phyloP scores from a whole-genome alignment of 2,329 filamentous ascomycete genomes.

The Zalaria sp. region DNA sequence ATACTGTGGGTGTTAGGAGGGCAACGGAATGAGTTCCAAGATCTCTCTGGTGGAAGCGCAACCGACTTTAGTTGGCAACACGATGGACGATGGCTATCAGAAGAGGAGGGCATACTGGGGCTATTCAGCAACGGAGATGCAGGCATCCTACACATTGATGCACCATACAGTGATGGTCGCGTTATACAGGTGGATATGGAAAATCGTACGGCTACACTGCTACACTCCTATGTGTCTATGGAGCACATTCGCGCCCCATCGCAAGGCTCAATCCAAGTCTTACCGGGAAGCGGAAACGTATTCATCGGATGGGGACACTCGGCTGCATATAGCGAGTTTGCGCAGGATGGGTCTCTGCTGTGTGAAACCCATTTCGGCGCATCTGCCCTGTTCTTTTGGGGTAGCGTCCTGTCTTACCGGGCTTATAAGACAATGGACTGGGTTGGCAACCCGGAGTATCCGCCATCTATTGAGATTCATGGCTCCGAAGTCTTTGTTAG shows the following conservation, averaged over 20 bases:
- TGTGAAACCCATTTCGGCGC: constrained; percentile 29
- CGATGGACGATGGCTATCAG: constrained; percentile 25
- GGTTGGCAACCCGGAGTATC: constrained; percentile 11
- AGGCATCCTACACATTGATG: constrained; percentile 23
- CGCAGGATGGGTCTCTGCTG: constrained; percentile 23
- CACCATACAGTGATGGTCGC: constrained; percentile 23
- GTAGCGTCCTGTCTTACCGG: constrained; percentile 22
- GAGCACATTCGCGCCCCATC: constrained; percentile 29
- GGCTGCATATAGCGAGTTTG: constrained; percentile 35
- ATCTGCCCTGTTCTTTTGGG: constrained; percentile 15
- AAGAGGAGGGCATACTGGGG: constrained; percentile 9
- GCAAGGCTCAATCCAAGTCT: constrained; percentile 37
- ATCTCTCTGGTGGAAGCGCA: constrained; percentile 11
- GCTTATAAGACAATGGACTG: constrained; percentile 19
- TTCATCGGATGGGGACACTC: constrained; percentile 41
- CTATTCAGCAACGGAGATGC: constrained; percentile 38
- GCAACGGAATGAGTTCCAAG: constrained; percentile 14
- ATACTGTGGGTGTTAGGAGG: constrained; percentile 38
- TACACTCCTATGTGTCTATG: constrained; percentile 29
- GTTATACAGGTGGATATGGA: constrained; percentile 22
- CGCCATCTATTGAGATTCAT: constrained; percentile 9
- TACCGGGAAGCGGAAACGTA: constrained; percentile 20
- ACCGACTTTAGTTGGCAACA: constrained; percentile 34
- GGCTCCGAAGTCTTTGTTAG: constrained; percentile 31
- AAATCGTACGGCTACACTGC: constrained; percentile 29